phyloP scores from a whole-genome alignment of 140 eudicot species.

The Anethum foeniculum region DNA sequence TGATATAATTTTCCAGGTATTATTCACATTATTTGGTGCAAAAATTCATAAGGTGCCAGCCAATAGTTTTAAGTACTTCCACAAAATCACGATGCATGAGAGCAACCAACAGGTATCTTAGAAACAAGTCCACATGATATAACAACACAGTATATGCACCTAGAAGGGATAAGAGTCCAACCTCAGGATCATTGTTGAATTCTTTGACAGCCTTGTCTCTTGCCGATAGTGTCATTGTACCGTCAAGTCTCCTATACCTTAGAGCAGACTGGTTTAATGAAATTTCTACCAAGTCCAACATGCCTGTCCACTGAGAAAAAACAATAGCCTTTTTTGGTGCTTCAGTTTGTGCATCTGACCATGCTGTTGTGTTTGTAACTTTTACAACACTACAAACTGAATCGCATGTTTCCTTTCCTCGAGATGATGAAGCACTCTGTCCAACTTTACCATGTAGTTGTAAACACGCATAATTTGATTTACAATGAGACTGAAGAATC shows the following conservation, averaged over 20 bases:
- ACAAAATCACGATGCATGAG: not conserved
- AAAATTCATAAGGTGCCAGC: not conserved
- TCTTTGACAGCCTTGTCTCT: constrained; percentile 87
- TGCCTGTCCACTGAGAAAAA: constrained; percentile 87
- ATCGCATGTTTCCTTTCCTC: constrained; percentile 13
- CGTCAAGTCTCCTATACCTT: constrained; percentile 76
- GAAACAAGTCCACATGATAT: not conserved
- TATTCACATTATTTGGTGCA: not conserved
- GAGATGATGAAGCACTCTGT: constrained; percentile 24
- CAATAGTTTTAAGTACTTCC: not conserved
- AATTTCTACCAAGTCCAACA: constrained; percentile 68
- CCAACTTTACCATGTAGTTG: constrained; percentile 18
- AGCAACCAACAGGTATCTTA: not conserved
- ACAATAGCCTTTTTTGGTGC: constrained; percentile 66
- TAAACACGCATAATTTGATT: constrained; percentile 23
- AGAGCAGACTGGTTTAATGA: constrained; percentile 37
- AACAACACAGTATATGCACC: not conserved
- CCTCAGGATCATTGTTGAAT: constrained; percentile 79
- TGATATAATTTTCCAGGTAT: not conserved
- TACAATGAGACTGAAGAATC: constrained; percentile 46
- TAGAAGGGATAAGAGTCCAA: constrained; percentile 15
- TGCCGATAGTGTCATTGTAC: constrained; percentile 72
- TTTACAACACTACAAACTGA: not conserved
- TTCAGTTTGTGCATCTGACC: constrained; percentile 20
- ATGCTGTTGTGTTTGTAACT: constrained; percentile 3